phyloP scores from a whole-genome alignment of 352 stramenopile genomes.

The Aphanomyces cochlioides region DNA sequence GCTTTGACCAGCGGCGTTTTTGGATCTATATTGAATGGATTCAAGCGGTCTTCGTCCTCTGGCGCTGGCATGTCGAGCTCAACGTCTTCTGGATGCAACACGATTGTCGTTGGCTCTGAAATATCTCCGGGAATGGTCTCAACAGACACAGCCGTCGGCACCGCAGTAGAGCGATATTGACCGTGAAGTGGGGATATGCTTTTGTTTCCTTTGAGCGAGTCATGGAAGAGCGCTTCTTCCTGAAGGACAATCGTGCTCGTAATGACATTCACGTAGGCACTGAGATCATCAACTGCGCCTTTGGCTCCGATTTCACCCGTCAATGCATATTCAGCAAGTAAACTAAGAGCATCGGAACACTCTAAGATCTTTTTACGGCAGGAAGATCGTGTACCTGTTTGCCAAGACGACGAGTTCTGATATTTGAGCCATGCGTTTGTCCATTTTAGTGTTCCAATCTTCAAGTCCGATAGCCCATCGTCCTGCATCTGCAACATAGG shows the following conservation, averaged over 20 bases:
- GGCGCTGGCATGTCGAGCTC: conserved; percentile 26
- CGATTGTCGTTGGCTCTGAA: not conserved
- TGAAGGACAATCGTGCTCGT: conserved; percentile 60
- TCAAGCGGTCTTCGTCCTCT: conserved; percentile 60
- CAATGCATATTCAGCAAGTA: conserved; percentile 69
- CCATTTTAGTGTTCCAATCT: conserved; percentile 86
- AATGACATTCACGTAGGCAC: conserved; percentile 62
- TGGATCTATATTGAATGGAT: conserved; percentile 52
- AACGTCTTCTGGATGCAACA: conserved; percentile 1
- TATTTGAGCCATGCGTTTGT: conserved; percentile 73
- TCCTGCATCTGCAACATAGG: conserved; percentile 63
- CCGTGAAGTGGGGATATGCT: not conserved
- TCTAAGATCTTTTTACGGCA: no score
- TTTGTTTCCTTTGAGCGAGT: conserved; percentile 24
- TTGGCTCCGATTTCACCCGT: conserved; percentile 53
- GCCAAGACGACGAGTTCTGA: conserved; percentile 75
- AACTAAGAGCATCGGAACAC: conserved; percentile 16
- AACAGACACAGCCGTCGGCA: not conserved
- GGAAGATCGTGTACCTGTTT: conserved; percentile 41
- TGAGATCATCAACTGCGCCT: conserved; percentile 55
- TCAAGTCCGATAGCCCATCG: conserved; percentile 80
- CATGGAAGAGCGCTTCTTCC: conserved; percentile 33
- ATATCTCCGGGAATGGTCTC: not conserved
- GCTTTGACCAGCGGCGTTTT: conserved; percentile 29
- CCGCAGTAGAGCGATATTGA: not conserved